Conservation (phyloP, 2,329 filamentous ascomycete species). For the Microcyclospora tardicrescens region DNA sequence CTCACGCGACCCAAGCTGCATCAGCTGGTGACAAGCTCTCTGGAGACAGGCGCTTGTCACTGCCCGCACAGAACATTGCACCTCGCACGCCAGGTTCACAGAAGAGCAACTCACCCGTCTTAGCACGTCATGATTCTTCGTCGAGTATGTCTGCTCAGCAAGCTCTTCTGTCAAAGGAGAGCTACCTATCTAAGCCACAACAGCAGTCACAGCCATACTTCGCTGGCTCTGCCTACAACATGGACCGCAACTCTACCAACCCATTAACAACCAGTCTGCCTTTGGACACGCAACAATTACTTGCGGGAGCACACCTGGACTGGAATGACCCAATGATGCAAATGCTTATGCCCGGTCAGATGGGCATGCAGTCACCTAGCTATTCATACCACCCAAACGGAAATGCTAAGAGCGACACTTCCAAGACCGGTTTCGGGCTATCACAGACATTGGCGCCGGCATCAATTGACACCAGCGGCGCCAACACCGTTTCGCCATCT, state of each 20-base stretch:
- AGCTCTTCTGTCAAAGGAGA: slow-evolving; percentile 9
- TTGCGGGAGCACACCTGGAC: slow-evolving; percentile 20
- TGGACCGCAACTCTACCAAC: slow-evolving; percentile 8
- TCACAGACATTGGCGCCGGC: slow-evolving; percentile 28
- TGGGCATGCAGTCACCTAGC: slow-evolving; percentile 24
- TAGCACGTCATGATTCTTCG: slow-evolving; percentile 13
- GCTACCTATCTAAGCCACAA: slow-evolving; percentile 16
- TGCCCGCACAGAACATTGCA: slow-evolving; percentile 19
- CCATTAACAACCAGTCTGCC: slow-evolving; percentile 40
- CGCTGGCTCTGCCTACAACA: slow-evolving; percentile 4
- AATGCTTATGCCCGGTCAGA: slow-evolving; percentile 34
- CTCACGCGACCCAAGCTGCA: not conserved
- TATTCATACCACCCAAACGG: slow-evolving; percentile 36
- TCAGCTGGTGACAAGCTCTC: not conserved
- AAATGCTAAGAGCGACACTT: slow-evolving; percentile 19
- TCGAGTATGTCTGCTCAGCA: slow-evolving; percentile 11
- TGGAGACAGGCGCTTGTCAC: slow-evolving; percentile 29
- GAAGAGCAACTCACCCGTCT: slow-evolving; percentile 12
- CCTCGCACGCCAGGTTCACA: slow-evolving; percentile 8
- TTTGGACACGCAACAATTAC: slow-evolving; percentile 40
- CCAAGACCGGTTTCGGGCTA: slow-evolving; percentile 23
- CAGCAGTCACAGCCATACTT: slow-evolving; percentile 3
- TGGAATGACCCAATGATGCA: slow-evolving; percentile 2
- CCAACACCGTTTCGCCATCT: not conserved
- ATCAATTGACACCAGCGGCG: slow-evolving; percentile 18